phyloP scores from a whole-genome alignment of 805 yeast genomes.

The Zygosaccharomyces siamensis region DNA sequence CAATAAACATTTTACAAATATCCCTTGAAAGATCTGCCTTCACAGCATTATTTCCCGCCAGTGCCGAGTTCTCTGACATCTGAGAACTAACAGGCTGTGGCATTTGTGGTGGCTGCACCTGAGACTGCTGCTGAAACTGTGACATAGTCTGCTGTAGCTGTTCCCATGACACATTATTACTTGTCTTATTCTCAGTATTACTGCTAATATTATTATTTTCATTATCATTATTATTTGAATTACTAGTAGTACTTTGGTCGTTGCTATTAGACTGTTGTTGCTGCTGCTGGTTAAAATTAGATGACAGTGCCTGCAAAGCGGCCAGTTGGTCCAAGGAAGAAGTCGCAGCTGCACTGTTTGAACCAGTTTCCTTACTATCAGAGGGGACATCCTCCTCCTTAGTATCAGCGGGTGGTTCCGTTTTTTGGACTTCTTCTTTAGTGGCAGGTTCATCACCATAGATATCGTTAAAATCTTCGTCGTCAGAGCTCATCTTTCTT shows the following conservation, averaged over 20 bases:
- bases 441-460: conserved; percentile 43
- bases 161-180: conserved; percentile 29
- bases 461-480: conserved; percentile 94
- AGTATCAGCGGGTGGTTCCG: conserved; percentile 16
- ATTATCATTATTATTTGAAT: conserved; percentile 14
- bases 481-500: conserved; percentile 64
- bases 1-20: conserved; percentile 89
- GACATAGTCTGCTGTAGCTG: conserved; percentile 35
- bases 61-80: conserved; percentile 14
- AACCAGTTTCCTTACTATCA: conserved; percentile 5
- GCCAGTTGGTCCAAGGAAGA: conserved; percentile 34
- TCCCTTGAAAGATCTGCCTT: conserved; percentile 59
- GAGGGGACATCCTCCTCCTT: conserved; percentile 7
- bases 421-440: conserved; percentile 14
- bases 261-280: conserved; percentile 22
- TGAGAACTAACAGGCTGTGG: conserved; percentile 11
- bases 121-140: conserved; percentile 30
- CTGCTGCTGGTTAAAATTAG: conserved; percentile 29
- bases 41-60: conserved; percentile 25
- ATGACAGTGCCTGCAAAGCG: conserved; percentile 34
- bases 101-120: conserved; percentile 11
- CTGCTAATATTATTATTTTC: conserved; percentile 8
- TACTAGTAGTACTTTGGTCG: conserved; percentile 15
- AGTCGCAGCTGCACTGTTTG: conserved; percentile 7
- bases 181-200: conserved; percentile 12